Conservation (phyloP, 163 green algal genomes). For the Smithsoniella earleae region DNA sequence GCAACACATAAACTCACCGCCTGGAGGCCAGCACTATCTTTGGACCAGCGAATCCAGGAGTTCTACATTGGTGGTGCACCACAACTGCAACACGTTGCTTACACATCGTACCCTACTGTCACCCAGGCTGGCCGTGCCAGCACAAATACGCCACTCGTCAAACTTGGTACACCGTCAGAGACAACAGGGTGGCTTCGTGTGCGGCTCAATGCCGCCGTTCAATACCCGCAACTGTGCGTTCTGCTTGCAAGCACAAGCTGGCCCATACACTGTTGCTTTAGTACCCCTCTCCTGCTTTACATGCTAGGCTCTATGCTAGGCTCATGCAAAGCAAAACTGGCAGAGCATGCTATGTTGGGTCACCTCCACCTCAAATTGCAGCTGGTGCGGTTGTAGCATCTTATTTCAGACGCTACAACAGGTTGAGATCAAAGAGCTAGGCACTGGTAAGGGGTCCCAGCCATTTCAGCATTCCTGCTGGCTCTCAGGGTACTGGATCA, state of each 20-base stretch:
- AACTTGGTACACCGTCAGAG: not conserved
- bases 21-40: slow-evolving; percentile 1
- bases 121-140: not conserved
- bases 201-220: not conserved
- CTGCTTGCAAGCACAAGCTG: too few relatives aligned
- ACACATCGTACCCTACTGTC: not conserved
- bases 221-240: slow-evolving; percentile 16
- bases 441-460: too few relatives aligned
- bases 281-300: too few relatives aligned
- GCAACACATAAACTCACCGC: not conserved
- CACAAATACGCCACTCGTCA: slow-evolving; percentile 2
- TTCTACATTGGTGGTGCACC: slow-evolving; percentile 22
- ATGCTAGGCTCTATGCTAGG: too few relatives aligned
- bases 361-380: not conserved
- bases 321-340: too few relatives aligned
- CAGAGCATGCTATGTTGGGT: too few relatives aligned
- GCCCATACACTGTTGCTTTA: too few relatives aligned
- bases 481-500: too few relatives aligned
- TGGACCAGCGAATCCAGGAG: slow-evolving; percentile 13
- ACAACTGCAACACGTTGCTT: not conserved
- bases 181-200: slow-evolving; percentile 10
- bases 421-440: too few relatives aligned
- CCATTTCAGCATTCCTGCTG: too few relatives aligned
- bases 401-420: too few relatives aligned
- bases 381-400: not conserved